Evolutionary conservation across 1,284 basidiomycete genomes (phyloP).

Genomic region (Laetiporus sulphureus): DNA sequence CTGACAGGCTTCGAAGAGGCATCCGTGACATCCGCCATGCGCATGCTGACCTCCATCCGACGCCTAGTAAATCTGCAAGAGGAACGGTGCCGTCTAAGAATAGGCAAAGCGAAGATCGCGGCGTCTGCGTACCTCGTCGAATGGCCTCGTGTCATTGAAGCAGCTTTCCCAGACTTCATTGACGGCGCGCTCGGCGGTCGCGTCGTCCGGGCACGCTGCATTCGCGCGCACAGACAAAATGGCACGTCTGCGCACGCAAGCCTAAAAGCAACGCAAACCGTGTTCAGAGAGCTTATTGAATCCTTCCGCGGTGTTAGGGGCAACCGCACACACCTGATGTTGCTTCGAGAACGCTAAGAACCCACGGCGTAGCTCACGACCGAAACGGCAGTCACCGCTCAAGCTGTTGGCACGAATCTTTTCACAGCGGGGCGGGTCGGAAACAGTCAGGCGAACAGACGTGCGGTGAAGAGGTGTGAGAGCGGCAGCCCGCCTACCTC

Average conservation of each 20-base stretch:
- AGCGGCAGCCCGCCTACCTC: constrained; percentile 65
- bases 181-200: constrained; percentile 80
- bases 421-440: constrained; percentile 2
- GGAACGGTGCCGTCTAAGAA: too few species aligned
- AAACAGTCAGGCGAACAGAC: background rate
- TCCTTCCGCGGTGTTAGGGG: background rate
- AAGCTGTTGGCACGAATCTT: constrained; percentile 93
- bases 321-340: constrained; percentile 62
- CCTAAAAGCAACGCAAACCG: constrained; percentile 35
- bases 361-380: constrained; percentile 75
- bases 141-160: constrained; percentile 92
- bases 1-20: too few species aligned
- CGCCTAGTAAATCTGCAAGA: constrained; percentile 7
- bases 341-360: constrained; percentile 82
- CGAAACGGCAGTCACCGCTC: constrained; percentile 87
- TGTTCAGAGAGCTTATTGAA: background rate
- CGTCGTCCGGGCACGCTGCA: constrained; percentile 71
- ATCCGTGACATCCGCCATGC: too few species aligned
- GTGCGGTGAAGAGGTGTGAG: background rate
- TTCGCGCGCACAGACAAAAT: constrained; percentile 78
- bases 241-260: constrained; percentile 86
- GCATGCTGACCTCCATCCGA: too few species aligned
- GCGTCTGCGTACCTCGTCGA: constrained; percentile 75
- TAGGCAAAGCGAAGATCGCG: too few species aligned
- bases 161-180: constrained; percentile 98